Base-by-base conservation (phyloP, 371 early-diverging fungal genomes). In the Apophysomyces sp. region DNA sequence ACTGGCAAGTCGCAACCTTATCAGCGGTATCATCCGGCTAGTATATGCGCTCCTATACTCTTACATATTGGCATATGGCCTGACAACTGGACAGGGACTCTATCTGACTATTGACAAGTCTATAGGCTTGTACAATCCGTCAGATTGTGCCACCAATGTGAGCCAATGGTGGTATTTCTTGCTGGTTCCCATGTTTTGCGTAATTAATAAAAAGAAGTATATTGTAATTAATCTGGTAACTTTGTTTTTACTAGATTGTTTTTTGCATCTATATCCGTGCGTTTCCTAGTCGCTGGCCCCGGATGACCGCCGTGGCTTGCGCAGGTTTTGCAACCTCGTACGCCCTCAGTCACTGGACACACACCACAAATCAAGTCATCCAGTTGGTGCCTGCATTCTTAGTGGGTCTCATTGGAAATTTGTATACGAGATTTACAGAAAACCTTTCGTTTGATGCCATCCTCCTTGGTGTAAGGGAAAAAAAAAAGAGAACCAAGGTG, bases 1-100 rank as follows among this genome's bases (percentile, higher is more conserved):
- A 63, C 74, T 92, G 18, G 78, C 87, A 3, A 86, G 91, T n/a
- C 80, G 91, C 12, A 90, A 90, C 65, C 77, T 91, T 66, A 84
- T 90, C 34, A 86, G 89, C 5, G 92, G 92, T 8, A 87, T 89
- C 1, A 86, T 90, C 28, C 80, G 90, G 4, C 65, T 89, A 26
- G 86, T 88, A 41, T 83, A 86, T 63, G 85, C 90, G 2, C 63
- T 93, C 13, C 68, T 92, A 12, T 82, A 83, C 7, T 86, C 90
- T 1, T 81, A 89, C 56, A 60, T 88, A 26, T 80, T 88, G 15
- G 84, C 86, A 6, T 90, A 86, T 31, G 92, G 90, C 9, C 69
- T 92, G 59, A 76, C 83, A 6, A 76, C 89, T 29, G 92, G 92
- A 0, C 61, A 74, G 51, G 62, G 73, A 64, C 68, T 51, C 55